These are phyloP conservation scores for Pseudogymnoascus sp. DNA, from an alignment of 2,329 filamentous ascomycete genomes.

Conservation along the genomic window DNA sequence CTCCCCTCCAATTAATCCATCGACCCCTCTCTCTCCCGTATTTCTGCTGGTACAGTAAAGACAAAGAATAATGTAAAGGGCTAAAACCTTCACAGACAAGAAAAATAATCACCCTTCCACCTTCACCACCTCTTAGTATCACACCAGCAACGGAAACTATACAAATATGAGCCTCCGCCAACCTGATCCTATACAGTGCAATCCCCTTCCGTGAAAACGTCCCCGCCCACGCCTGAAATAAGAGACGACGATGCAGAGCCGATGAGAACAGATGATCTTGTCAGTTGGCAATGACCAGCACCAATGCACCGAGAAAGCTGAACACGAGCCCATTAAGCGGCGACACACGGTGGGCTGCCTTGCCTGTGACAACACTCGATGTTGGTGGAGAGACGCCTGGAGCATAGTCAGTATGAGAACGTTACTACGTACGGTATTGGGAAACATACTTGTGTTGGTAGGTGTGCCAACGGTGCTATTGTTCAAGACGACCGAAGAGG, in stretches of 20 bases:
- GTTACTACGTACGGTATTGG: background rate
- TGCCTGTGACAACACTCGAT: background rate
- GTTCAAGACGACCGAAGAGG: background rate
- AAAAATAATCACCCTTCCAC: background rate
- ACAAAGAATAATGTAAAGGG: conserved; percentile 10
- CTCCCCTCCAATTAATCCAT: background rate
- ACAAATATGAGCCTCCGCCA: conserved; percentile 9
- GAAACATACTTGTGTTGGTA: background rate
- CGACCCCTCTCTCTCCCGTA: background rate
- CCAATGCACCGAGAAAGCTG: background rate
- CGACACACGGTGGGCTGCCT: background rate
- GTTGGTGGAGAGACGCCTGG: background rate
- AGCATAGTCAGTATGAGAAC: background rate
- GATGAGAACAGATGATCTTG: background rate
- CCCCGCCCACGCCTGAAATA: background rate
- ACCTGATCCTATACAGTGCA: conserved; percentile 6
- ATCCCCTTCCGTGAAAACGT: background rate
- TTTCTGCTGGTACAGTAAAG: background rate
- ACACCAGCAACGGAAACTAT: conserved; percentile 7
- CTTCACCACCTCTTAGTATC: background rate
- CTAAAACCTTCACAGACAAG: conserved; percentile 6
- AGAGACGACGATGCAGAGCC: conserved; percentile 3
- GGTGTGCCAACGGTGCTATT: background rate
- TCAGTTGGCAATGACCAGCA: background rate
- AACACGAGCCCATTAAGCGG: background rate